These are phyloP conservation scores for Pulveroboletus frians DNA, from an alignment of 768 basidiomycete genomes.

Conservation along the genomic window DNA sequence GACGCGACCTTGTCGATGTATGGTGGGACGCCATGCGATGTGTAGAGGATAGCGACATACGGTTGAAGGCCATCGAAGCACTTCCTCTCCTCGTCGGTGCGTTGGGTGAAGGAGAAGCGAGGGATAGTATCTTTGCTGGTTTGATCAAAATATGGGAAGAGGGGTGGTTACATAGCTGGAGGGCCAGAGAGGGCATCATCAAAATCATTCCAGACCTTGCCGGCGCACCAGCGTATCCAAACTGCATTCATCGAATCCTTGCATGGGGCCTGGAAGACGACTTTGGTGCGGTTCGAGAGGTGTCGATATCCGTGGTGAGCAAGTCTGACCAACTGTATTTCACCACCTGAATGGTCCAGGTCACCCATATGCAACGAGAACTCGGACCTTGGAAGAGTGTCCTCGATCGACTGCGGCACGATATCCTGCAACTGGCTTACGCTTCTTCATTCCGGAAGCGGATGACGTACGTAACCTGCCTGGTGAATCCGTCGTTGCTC, in stretches of 20 bases:
- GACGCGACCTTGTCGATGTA: constrained; percentile 62
- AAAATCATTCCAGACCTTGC: constrained; percentile 49
- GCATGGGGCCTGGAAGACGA: constrained; percentile 63
- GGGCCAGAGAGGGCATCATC: constrained; percentile 70
- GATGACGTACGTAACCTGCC: constrained; percentile 55
- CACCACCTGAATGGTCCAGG: constrained; percentile 30
- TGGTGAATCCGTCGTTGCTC: constrained; percentile 10
- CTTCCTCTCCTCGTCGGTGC: constrained; percentile 52
- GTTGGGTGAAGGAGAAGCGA: constrained; percentile 44
- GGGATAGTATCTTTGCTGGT: constrained; percentile 40
- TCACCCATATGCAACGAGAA: constrained; percentile 43
- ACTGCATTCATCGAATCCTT: constrained; percentile 51
- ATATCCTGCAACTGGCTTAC: constrained; percentile 41
- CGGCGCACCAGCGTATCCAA: constrained; percentile 38
- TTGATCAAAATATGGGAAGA: constrained; percentile 54
- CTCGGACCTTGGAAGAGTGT: constrained; percentile 33
- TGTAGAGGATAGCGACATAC: constrained; percentile 61
- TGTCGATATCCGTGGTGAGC: constrained; percentile 62
- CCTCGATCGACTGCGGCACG: constrained; percentile 35
- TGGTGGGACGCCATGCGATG: constrained; percentile 58
- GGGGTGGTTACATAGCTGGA: constrained; percentile 64
- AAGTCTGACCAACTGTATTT: constrained; percentile 8
- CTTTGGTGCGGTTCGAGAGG: constrained; percentile 82
- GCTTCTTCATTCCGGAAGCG: constrained; percentile 53
- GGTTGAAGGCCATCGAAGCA: constrained; percentile 66